These are phyloP conservation scores for Trichoderma hamatum DNA, from an alignment of 2,329 filamentous ascomycete genomes.

Conservation along the genomic window DNA sequence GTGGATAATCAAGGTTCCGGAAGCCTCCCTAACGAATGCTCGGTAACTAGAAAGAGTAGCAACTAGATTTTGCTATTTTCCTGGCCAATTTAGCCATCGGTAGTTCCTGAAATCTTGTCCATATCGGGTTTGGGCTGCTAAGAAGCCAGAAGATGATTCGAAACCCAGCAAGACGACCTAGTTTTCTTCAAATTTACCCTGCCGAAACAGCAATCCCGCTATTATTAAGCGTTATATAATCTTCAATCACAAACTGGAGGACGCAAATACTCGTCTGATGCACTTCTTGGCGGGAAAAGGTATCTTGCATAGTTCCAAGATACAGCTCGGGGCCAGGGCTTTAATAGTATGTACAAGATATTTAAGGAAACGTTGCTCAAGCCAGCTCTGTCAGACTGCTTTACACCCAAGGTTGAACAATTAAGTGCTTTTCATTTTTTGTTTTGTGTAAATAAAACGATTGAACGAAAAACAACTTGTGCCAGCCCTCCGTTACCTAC, in stretches of 20 bases:
- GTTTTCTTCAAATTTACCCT: not conserved
- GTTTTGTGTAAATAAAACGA: too few relatives aligned
- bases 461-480: too few relatives aligned
- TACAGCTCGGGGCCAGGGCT: not conserved
- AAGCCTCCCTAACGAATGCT: not conserved
- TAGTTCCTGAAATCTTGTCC: not conserved
- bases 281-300: not conserved
- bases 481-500: not conserved
- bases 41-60: not conserved
- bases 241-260: not conserved
- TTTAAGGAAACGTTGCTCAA: not conserved
- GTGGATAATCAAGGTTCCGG: not conserved
- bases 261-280: not conserved
- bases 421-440: not conserved
- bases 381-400: not conserved
- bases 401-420: not conserved
- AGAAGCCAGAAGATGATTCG: not conserved
- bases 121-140: not conserved
- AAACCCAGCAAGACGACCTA: not conserved
- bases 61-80: not conserved
- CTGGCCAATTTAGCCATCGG: not conserved
- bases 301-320: not conserved
- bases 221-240: not conserved
- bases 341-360: not conserved
- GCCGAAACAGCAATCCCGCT: not conserved